Evolutionary conservation across 805 yeast species (phyloP).

Genomic region (Candida qinlingensis): DNA sequence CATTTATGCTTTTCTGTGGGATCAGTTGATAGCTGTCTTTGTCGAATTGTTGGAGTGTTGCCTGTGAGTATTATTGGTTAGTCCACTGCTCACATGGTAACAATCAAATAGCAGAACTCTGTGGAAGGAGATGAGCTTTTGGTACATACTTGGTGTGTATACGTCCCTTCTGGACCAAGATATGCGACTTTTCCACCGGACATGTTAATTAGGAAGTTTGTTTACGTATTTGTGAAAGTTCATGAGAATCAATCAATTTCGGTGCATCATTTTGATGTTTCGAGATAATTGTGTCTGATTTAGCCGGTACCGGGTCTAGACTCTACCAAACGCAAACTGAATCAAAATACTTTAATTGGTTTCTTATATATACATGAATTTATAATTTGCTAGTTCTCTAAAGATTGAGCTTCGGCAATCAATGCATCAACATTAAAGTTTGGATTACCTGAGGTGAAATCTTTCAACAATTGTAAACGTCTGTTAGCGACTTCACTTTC

Average conservation of each 20-base stretch:
- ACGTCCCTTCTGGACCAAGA: conserved; percentile 89
- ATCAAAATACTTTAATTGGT: too few relatives aligned
- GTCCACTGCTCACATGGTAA: background rate
- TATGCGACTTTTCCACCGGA: conserved; percentile 50
- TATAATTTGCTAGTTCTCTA: conserved; percentile 37
- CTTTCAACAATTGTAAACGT: conserved; percentile 53
- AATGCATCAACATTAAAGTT: conserved; percentile 64
- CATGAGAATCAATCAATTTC: background rate
- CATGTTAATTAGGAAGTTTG: background rate
- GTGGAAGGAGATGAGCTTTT: too few relatives aligned
- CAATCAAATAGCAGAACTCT: background rate
- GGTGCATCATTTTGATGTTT: background rate
- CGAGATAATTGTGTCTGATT: too few relatives aligned
- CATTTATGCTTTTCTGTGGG: conserved; percentile 29
- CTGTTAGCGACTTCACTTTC: conserved; percentile 37
- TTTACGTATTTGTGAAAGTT: too few relatives aligned
- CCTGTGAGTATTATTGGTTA: conserved; percentile 26
- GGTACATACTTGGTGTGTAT: conserved; percentile 68
- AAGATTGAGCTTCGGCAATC: conserved; percentile 66
- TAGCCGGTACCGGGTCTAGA: too few relatives aligned
- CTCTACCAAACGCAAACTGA: too few relatives aligned
- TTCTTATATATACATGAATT: background rate
- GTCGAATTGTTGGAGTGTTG: conserved; percentile 52
- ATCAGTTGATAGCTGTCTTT: conserved; percentile 18
- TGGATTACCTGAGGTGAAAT: conserved; percentile 65